These are phyloP conservation scores for Russula compacta DNA, from an alignment of 768 basidiomycete genomes.

Conservation along the genomic window DNA sequence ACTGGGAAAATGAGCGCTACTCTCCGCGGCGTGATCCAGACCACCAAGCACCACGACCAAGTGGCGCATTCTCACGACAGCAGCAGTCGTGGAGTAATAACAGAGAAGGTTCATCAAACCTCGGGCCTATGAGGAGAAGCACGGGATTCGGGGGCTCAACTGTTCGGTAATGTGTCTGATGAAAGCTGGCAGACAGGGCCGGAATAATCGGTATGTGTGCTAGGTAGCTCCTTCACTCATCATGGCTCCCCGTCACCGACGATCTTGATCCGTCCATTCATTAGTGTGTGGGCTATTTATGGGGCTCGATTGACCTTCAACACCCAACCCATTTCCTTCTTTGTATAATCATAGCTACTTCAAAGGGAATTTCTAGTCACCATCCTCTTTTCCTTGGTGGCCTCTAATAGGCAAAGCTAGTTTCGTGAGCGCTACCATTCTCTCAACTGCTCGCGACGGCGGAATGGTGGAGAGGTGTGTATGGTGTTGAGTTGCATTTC, in stretches of 20 bases:
- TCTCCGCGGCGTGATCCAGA: slow-evolving; percentile 21
- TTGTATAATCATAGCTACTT: not conserved
- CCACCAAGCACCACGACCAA: slow-evolving; percentile 21
- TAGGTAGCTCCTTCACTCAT: not conserved
- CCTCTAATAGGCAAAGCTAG: not conserved
- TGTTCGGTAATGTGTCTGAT: slow-evolving; percentile 41
- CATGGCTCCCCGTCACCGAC: too few relatives aligned
- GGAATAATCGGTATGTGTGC: not conserved
- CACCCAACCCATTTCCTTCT: not conserved
- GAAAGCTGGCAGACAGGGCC: not conserved
- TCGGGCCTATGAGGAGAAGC: slow-evolving; percentile 66
- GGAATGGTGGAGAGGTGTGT: not conserved
- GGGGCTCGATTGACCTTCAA: not conserved
- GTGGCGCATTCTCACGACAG: slow-evolving; percentile 4
- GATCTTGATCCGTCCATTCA: not conserved
- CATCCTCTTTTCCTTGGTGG: not conserved
- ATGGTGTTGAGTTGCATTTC: not conserved
- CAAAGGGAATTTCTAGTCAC: not conserved
- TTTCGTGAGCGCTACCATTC: not conserved
- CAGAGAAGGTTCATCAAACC: slow-evolving; percentile 60
- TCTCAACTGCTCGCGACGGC: not conserved
- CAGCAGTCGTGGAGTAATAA: slow-evolving; percentile 26
- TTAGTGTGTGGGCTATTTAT: not conserved
- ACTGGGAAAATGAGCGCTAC: slow-evolving; percentile 47
- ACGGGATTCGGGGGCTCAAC: slow-evolving; percentile 75